Conservation (phyloP, 2,329 filamentous ascomycete genomes). For the Pseudogymnoascus verrucosus region DNA sequence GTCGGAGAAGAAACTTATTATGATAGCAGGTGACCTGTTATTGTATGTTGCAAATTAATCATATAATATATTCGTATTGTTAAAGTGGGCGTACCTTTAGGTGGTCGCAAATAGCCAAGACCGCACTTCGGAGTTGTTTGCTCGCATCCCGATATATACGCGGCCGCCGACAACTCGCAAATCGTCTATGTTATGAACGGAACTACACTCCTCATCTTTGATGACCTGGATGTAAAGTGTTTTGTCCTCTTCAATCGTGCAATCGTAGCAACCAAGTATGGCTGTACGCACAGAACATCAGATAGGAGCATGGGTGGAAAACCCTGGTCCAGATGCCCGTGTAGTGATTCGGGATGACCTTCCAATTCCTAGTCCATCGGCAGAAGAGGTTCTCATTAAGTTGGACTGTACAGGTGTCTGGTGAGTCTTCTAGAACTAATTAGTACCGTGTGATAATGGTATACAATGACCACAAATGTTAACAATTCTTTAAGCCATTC, state of each 20-base stretch:
- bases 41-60: not conserved
- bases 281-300: not conserved
- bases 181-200: not conserved
- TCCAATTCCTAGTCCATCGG: not conserved
- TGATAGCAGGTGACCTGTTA: not conserved
- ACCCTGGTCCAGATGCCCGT: not conserved
- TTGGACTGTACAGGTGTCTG: not conserved
- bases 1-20: not conserved
- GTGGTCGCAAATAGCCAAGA: not conserved
- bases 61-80: not conserved
- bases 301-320: slow-evolving; percentile 7
- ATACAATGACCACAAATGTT: not conserved
- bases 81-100: not conserved
- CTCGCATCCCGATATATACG: not conserved
- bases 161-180: not conserved
- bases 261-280: not conserved
- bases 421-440: not conserved
- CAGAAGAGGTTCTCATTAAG: not conserved
- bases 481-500: not conserved
- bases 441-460: not conserved
- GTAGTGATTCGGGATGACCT: not conserved
- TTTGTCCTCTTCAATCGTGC: not conserved
- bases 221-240: not conserved
- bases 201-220: not conserved
- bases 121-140: not conserved